A percentile compares a stretch with the other conserved stretches of the same genome.
These are phyloP conservation scores for Cladosporium oxysporum DNA, from an alignment of 2,329 filamentous ascomycete species.

Conservation along the genomic window DNA sequence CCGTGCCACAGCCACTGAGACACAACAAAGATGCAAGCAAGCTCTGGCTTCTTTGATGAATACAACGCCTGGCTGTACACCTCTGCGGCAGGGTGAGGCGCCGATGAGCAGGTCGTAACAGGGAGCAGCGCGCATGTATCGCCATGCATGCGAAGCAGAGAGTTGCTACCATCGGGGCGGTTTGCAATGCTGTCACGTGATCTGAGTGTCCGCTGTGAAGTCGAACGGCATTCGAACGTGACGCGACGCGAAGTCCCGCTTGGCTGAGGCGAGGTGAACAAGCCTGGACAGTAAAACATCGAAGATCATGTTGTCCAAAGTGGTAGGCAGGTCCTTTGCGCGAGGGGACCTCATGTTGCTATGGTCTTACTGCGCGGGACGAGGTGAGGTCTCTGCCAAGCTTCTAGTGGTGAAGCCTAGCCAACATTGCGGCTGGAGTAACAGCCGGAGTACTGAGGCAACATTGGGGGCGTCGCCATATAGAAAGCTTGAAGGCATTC, in stretches of 20 bases:
- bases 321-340: background rate
- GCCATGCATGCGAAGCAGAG: background rate
- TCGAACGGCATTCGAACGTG: background rate
- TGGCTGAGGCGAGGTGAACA: background rate
- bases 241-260: background rate
- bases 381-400: constrained; percentile 12
- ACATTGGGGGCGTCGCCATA: background rate
- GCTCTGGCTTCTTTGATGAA: background rate
- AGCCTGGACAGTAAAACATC: background rate
- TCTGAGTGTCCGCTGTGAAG: background rate
- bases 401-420: background rate
- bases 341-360: background rate
- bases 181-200: background rate
- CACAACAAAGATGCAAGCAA: background rate
- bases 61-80: background rate
- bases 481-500: background rate
- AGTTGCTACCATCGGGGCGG: background rate
- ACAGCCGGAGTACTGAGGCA: background rate
- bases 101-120: background rate
- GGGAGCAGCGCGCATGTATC: background rate
- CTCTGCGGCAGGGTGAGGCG: background rate
- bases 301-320: background rate
- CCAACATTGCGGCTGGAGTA: background rate
- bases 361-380: background rate
- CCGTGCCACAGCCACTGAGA: background rate